A percentile compares a stretch with the other conserved stretches of the same genome.
phyloP scores from a whole-genome alignment of 2,329 filamentous ascomycete species.

The Cladosporium sp. region DNA sequence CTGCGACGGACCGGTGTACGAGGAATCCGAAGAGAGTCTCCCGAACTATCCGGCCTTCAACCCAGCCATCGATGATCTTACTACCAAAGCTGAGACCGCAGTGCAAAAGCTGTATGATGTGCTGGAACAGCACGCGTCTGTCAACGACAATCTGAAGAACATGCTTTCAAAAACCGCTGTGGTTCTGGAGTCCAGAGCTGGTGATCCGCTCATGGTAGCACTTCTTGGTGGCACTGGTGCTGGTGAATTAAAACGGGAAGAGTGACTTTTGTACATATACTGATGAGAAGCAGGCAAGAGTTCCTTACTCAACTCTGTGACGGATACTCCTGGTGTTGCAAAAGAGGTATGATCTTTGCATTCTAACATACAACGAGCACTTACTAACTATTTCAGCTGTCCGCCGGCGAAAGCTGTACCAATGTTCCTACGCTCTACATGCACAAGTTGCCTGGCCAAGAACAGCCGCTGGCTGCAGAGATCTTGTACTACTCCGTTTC shows the following conservation, averaged over 20 bases:
- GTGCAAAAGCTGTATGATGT: too few species aligned
- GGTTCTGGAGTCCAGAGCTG: neutral
- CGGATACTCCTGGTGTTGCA: conserved; percentile 24
- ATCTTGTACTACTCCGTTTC: conserved; percentile 22
- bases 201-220: neutral
- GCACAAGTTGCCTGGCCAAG: conserved; percentile 13
- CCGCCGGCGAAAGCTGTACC: conserved; percentile 24
- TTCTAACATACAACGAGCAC: too few species aligned
- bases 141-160: neutral
- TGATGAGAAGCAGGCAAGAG: conserved; percentile 25
- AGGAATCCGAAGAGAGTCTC: neutral
- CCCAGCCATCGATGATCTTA: neutral
- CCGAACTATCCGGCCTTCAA: neutral
- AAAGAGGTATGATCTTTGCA: conserved; percentile 17
- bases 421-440: conserved; percentile 22
- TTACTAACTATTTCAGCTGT: neutral
- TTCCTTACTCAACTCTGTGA: conserved; percentile 29
- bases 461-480: conserved; percentile 20
- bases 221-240: neutral
- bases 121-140: neutral
- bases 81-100: too few species aligned
- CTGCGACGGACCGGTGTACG: neutral
- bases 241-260: neutral
- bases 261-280: neutral
- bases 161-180: neutral